These are phyloP conservation scores for Copromyces sp. DNA, from an alignment of 495 filamentous ascomycete species.

Conservation along the genomic window DNA sequence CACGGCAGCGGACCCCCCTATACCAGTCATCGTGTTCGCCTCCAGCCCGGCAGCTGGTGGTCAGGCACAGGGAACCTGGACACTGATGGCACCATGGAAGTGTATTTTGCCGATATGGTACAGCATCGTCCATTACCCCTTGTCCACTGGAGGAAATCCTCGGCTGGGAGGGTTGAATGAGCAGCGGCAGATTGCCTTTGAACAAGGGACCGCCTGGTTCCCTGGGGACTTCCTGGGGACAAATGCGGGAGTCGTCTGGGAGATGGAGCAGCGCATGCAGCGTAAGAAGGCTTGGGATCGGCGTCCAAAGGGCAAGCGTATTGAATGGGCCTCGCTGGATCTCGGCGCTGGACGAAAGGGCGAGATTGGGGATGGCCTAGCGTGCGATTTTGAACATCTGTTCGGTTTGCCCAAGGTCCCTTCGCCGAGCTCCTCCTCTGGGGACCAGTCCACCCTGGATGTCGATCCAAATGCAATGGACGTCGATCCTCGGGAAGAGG, in stretches of 20 bases:
- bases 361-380: slow-evolving; percentile 74
- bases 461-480: slow-evolving; percentile 17
- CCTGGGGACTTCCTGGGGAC: slow-evolving; percentile 83
- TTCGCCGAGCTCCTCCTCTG: slow-evolving; percentile 13
- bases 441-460: slow-evolving; percentile 3
- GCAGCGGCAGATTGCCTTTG: slow-evolving; percentile 70
- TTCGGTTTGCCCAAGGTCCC: slow-evolving; percentile 17
- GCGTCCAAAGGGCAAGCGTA: slow-evolving; percentile 71
- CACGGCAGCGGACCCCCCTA: slow-evolving; percentile 59
- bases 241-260: slow-evolving; percentile 68
- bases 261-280: slow-evolving; percentile 50
- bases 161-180: slow-evolving; percentile 77
- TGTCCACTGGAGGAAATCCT: slow-evolving; percentile 68
- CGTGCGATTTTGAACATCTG: slow-evolving; percentile 77
- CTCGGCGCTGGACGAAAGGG: slow-evolving; percentile 67
- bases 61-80: slow-evolving; percentile 64
- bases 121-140: slow-evolving; percentile 71
- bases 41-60: slow-evolving; percentile 37
- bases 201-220: slow-evolving; percentile 72
- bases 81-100: slow-evolving; percentile 82
- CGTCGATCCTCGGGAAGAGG: slow-evolving; percentile 8
- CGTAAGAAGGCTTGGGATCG: slow-evolving; percentile 63
- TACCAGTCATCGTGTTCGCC: slow-evolving; percentile 67
- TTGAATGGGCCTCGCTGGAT: slow-evolving; percentile 66
- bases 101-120: slow-evolving; percentile 84